Evolutionary conservation across 176 grass and related monocot species (phyloP).

Genomic region (Themeda triandra): DNA sequence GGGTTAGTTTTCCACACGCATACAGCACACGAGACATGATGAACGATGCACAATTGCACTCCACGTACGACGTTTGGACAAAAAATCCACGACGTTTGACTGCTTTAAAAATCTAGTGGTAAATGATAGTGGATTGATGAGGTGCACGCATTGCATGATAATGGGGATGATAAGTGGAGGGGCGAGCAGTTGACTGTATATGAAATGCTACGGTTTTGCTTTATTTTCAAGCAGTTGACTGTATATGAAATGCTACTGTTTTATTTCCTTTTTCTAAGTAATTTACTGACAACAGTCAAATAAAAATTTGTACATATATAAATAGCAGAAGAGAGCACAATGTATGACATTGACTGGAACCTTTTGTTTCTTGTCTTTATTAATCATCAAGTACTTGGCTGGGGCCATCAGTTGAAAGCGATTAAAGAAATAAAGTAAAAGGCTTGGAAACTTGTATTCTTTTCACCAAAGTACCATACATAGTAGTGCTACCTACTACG

Average conservation of each 20-base stretch:
- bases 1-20: not conserved
- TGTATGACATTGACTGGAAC: no score
- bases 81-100: no score
- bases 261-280: not conserved
- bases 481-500: not conserved
- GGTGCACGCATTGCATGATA: no score
- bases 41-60: no score
- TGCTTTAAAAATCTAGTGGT: no score
- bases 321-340: not conserved
- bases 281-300: not conserved
- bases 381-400: not conserved
- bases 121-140: no score
- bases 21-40: not conserved
- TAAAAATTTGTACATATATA: no score
- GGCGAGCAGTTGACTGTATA: no score
- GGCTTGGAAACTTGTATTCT: not conserved
- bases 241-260: not conserved
- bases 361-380: not conserved
- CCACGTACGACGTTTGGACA: no score
- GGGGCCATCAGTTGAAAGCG: not conserved
- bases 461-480: not conserved
- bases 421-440: not conserved
- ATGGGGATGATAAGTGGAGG: no score
- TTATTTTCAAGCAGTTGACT: not conserved
- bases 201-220: no score